Percentiles rank a stretch among this genome's conserved stretches.
These are phyloP conservation scores for Arabidopsis suecica DNA, from an alignment of 345 rosid species.

Conservation along the genomic window DNA sequence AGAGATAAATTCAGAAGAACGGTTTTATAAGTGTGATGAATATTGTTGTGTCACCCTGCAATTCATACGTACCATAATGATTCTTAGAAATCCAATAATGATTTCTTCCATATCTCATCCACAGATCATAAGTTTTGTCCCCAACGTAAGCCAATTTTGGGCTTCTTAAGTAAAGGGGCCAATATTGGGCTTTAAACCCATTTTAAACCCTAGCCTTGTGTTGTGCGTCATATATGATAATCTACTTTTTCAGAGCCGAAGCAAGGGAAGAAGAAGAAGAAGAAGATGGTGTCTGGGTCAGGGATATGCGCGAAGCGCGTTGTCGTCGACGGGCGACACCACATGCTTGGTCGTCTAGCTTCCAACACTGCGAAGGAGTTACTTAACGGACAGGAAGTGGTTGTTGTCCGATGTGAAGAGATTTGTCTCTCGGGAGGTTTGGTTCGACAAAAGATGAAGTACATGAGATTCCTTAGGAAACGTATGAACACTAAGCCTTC, in stretches of 20 bases:
- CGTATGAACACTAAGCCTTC: constrained; percentile 92
- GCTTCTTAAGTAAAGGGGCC: background rate
- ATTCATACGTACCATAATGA: too few species aligned
- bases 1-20: too few species aligned
- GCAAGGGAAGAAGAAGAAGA: background rate
- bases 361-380: constrained; percentile 72
- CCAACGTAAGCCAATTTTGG: background rate
- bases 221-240: background rate
- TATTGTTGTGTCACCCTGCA: too few species aligned
- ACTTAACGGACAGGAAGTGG: constrained; percentile 71
- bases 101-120: too few species aligned
- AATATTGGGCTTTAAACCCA: background rate
- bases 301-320: constrained; percentile 65
- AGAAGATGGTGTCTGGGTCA: constrained; percentile 71
- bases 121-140: too few species aligned
- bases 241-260: background rate
- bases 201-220: background rate
- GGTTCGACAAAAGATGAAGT: constrained; percentile 81
- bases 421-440: constrained; percentile 76
- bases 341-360: constrained; percentile 71
- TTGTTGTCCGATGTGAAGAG: constrained; percentile 65
- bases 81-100: too few species aligned
- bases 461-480: constrained; percentile 74
- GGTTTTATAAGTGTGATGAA: too few species aligned
- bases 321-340: constrained; percentile 76